Percentiles rank a stretch among this genome's conserved stretches.
These are phyloP conservation scores for Eucalyptus tenuipes DNA, from an alignment of 345 rosid species.

Conservation along the genomic window DNA sequence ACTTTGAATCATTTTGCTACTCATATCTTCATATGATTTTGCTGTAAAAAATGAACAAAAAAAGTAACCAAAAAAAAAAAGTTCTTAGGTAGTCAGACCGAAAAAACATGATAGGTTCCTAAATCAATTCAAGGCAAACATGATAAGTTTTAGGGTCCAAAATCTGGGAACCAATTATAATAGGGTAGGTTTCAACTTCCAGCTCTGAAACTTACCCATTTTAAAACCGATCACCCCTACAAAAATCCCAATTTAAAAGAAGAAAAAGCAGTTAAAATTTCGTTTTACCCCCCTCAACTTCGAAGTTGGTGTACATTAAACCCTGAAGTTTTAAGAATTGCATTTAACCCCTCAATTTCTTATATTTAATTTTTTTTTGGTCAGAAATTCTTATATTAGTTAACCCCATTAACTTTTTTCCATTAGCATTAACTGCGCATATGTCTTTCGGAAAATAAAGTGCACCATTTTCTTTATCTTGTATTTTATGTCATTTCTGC, in stretches of 20 bases:
- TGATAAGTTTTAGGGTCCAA: too few relatives aligned
- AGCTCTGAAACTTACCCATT: too few relatives aligned
- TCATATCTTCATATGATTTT: too few relatives aligned
- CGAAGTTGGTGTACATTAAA: neutral
- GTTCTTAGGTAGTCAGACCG: rapidly evolving
- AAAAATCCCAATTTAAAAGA: too few relatives aligned
- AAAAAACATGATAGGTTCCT: too few relatives aligned
- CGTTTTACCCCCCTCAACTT: neutral
- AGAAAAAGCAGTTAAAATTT: neutral
- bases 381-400: neutral
- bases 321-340: neutral
- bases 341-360: neutral
- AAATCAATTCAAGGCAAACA: too few relatives aligned
- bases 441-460: neutral
- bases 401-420: neutral
- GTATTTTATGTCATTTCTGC: neutral
- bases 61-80: neutral
- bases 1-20: too few relatives aligned
- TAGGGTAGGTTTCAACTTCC: too few relatives aligned
- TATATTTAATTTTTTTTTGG: neutral
- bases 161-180: rapidly evolving
- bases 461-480: neutral
- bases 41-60: too few relatives aligned
- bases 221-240: rapidly evolving
- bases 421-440: neutral